Conservation (phyloP, 768 basidiomycete genomes). For the Boletellus emodensis region DNA sequence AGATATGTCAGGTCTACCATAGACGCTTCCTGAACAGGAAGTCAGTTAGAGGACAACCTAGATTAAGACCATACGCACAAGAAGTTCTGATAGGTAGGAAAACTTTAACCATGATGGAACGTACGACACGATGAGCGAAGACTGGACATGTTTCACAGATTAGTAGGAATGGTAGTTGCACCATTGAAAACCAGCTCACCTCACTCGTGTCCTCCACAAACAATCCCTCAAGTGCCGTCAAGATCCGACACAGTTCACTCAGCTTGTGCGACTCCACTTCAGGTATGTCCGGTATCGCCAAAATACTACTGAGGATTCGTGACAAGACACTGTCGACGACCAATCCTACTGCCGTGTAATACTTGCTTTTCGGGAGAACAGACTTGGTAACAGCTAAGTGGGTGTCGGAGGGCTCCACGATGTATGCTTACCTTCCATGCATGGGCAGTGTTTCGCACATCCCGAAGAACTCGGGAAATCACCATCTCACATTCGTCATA, state of each 20-base stretch:
- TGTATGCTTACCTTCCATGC: conserved; percentile 64
- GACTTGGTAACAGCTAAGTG: conserved; percentile 38
- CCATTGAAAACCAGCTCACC: conserved; percentile 33
- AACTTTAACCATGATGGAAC: conserved; percentile 96
- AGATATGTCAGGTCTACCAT: conserved; percentile 90
- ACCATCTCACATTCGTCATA: conserved; percentile 75
- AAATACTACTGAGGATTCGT: conserved; percentile 65
- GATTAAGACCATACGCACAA: conserved; percentile 49
- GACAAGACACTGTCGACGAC: conserved; percentile 66
- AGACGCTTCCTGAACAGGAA: conserved; percentile 69
- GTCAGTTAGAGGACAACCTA: not conserved
- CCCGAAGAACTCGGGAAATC: conserved; percentile 56
- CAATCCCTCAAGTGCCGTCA: conserved; percentile 75
- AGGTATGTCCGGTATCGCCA: conserved; percentile 80
- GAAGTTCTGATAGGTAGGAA: conserved; percentile 86
- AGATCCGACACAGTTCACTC: conserved; percentile 75
- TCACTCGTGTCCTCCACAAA: conserved; percentile 66
- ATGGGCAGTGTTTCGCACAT: conserved; percentile 60
- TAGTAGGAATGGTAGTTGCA: not conserved
- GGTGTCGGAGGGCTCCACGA: not conserved
- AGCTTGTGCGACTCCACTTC: conserved; percentile 81
- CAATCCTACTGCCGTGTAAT: conserved; percentile 66
- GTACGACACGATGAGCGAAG: conserved; percentile 75
- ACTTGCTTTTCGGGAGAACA: conserved; percentile 66
- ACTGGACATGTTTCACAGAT: conserved; percentile 32